Conservation (phyloP, 2,329 filamentous ascomycete genomes). For the Cylindrodendrum hubeiense region DNA sequence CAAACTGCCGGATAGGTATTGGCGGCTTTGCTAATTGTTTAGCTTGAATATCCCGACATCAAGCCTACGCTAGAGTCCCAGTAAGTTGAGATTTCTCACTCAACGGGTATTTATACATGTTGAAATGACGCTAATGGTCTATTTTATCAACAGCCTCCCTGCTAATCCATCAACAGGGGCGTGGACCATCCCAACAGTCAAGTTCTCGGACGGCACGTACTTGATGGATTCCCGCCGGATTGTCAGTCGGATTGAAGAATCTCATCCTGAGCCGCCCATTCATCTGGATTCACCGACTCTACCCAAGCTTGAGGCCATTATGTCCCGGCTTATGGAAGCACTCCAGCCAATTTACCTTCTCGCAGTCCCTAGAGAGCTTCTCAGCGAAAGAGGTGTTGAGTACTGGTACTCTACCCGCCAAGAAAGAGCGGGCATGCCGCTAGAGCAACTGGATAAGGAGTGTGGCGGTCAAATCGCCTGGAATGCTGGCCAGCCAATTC, state of each 20-base stretch:
- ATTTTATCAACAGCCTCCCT: conserved; percentile 23
- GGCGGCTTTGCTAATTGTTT: not conserved
- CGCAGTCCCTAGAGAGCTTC: conserved; percentile 61
- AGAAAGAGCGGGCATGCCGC: conserved; percentile 61
- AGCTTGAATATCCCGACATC: conserved; percentile 76
- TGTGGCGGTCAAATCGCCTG: conserved; percentile 64
- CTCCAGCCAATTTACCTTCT: conserved; percentile 60
- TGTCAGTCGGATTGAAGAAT: conserved; percentile 67
- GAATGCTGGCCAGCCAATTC: conserved; percentile 53
- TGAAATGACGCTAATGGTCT: not conserved
- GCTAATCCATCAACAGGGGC: conserved; percentile 38
- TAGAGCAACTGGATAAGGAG: conserved; percentile 62
- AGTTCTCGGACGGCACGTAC: conserved; percentile 67
- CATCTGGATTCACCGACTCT: conserved; percentile 67
- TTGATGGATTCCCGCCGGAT: conserved; percentile 76
- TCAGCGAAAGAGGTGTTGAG: conserved; percentile 62
- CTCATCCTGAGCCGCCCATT: conserved; percentile 69
- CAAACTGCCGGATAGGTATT: not conserved
- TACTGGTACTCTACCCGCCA: conserved; percentile 70
- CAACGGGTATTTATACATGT: not conserved
- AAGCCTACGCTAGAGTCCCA: conserved; percentile 65
- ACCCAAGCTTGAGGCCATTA: conserved; percentile 56
- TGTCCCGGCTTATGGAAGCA: conserved; percentile 47
- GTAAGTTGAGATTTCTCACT: conserved; percentile 50
- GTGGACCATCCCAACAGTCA: conserved; percentile 63